Evolutionary conservation across 2,329 filamentous ascomycete genomes (phyloP), one percentile per base, ranked within the genome.

Genomic region (Exophiala bonariae): DNA sequence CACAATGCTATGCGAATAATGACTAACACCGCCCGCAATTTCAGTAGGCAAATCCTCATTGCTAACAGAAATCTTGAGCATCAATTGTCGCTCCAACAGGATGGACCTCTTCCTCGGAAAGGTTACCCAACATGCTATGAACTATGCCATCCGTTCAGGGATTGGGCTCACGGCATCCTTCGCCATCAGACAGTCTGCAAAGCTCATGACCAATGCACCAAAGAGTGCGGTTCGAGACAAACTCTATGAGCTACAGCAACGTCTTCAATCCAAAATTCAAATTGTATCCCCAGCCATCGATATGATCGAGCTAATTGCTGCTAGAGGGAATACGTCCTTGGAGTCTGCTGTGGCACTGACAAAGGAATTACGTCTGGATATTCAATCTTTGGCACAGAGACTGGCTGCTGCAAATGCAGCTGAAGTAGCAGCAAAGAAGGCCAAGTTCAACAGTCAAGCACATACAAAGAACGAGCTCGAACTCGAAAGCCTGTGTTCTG

Each of bases 261-360:
- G 85, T 2, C 76, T 97, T 3, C 82, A 95, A 59, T 83, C 80
- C 66, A 97, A 96, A 66, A 96, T 97, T 60, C 86, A 83, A 69
- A 89, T 96, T 56, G 84, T 96, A 36, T 90, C 89, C 9, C 91
- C 91, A 1, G 87, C 89, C 8, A 92, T 95, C 61, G 89, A 96
- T 64, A 83, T 96, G 75, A 89, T 96, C 59, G 89, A 96, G 66
- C 79, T 96, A 59, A 93, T 93, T 59, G 83, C 85, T 50, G 85
- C 85, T 26, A 79, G 85, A 52, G 85, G 85, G n/a, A 87, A 89
- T 55, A 87, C 84, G 0, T 85, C 83, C 23, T 78, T 99, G 0
- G 90, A 96, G 63, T 91, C 89, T 30, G 91, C 92, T 1, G 82
- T 95, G 5, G 80, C 82, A 3, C 77, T 96, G 17, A 92, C 91